Evolutionary conservation across 805 yeast genomes (phyloP).

Genomic region (Kazachstania taianensis): DNA sequence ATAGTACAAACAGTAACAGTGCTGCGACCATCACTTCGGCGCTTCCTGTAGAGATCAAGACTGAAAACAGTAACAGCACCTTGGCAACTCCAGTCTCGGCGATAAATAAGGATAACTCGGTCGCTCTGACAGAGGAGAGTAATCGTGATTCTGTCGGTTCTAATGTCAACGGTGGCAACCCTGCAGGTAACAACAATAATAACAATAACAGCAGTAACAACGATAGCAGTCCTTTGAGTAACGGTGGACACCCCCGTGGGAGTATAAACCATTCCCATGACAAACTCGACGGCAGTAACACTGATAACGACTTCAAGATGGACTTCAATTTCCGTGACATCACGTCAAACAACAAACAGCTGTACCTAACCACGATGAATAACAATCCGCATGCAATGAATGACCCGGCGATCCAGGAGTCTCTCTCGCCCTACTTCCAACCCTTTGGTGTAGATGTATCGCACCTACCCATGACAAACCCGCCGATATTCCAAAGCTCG

Average conservation of each 20-base stretch:
- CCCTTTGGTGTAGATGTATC: constrained; percentile 36
- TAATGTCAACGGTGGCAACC: neutral
- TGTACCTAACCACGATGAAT: constrained; percentile 10
- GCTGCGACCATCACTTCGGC: too few relatives aligned
- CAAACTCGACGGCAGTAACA: too few relatives aligned
- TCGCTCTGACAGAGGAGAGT: neutral
- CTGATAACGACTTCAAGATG: too few relatives aligned
- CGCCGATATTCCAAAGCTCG: constrained; percentile 38
- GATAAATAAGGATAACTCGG: too few relatives aligned
- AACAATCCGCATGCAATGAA: constrained; percentile 22
- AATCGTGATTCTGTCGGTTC: neutral
- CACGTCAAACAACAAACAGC: constrained; percentile 7
- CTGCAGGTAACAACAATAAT: neutral
- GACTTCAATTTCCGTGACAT: constrained; percentile 3
- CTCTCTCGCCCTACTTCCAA: constrained; percentile 34
- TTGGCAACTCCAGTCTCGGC: too few relatives aligned
- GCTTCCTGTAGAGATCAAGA: neutral
- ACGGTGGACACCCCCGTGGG: too few relatives aligned
- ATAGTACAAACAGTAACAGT: neutral
- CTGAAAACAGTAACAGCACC: too few relatives aligned
- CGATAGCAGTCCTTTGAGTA: too few relatives aligned
- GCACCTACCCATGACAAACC: constrained; percentile 37
- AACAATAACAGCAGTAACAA: too few relatives aligned
- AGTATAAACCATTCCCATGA: too few relatives aligned
- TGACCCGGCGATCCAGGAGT: constrained; percentile 28